Conservation (phyloP, 108 stramenopile genomes). For the Nannochloropsis oceanica region DNA sequence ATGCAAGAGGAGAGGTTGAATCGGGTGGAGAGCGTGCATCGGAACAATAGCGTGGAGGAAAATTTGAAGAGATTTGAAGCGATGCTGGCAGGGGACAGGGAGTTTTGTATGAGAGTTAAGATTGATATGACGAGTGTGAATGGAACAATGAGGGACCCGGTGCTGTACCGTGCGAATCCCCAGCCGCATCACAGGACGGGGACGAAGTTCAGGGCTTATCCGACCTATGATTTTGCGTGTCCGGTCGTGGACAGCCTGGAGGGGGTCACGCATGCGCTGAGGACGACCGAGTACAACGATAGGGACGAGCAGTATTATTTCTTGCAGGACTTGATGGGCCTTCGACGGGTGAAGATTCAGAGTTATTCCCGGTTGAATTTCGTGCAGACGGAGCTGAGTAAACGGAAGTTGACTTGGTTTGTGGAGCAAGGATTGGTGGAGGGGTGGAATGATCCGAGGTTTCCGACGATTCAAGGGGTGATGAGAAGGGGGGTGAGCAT, state of each 20-base stretch:
- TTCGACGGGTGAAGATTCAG: slow-evolving; percentile 79
- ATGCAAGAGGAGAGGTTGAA: slow-evolving; percentile 29
- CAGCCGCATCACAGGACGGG: slow-evolving; percentile 90
- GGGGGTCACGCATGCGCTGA: slow-evolving; percentile 93
- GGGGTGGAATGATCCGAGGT: slow-evolving; percentile 96
- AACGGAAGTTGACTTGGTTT: slow-evolving; percentile 96
- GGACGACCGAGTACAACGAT: slow-evolving; percentile 98
- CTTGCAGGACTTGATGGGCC: slow-evolving; percentile 54
- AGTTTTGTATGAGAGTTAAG: slow-evolving; percentile 85
- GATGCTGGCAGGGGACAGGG: slow-evolving; percentile 56
- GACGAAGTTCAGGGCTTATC: slow-evolving; percentile 92
- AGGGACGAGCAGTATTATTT: slow-evolving; percentile 86
- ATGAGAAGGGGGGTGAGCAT: slow-evolving; percentile 77
- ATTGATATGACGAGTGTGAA: slow-evolving; percentile 86
- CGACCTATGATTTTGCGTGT: slow-evolving; percentile 98
- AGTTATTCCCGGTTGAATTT: slow-evolving; percentile 94
- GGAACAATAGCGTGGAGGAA: slow-evolving; percentile 55
- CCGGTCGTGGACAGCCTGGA: slow-evolving; percentile 97
- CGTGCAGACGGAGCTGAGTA: slow-evolving; percentile 82
- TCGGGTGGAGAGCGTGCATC: slow-evolving; percentile 20
- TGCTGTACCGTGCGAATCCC: slow-evolving; percentile 79
- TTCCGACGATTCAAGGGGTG: slow-evolving; percentile 90
- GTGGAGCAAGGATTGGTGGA: slow-evolving; percentile 82
- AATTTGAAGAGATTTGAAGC: slow-evolving; percentile 61
- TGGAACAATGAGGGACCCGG: slow-evolving; percentile 95